phyloP scores from a whole-genome alignment of 1,139 yeast genomes.

The Groenewaldozyma sp. region DNA sequence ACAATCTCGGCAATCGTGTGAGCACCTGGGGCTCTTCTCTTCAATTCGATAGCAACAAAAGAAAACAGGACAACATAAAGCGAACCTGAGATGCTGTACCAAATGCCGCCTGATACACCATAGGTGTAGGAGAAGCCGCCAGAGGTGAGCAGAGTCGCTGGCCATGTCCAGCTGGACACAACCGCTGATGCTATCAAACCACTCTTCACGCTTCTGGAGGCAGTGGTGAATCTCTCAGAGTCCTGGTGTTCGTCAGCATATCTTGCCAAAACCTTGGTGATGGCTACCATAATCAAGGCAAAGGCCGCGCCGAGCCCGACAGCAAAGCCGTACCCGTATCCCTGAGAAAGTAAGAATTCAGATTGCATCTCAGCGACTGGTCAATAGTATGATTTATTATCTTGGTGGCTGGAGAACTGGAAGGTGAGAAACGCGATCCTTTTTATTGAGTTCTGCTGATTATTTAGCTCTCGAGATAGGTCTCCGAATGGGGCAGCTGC shows the following conservation, averaged over 20 bases:
- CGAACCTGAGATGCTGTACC: slow-evolving; percentile 65
- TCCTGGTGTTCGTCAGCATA: slow-evolving; percentile 76
- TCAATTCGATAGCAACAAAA: slow-evolving; percentile 62
- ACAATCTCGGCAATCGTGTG: slow-evolving; percentile 66
- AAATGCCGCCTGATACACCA: slow-evolving; percentile 65
- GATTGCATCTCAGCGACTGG: no score
- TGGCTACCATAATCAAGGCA: slow-evolving; percentile 67
- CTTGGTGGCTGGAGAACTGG: no score
- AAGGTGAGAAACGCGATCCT: no score
- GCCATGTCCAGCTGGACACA: slow-evolving; percentile 90
- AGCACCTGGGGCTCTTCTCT: slow-evolving; percentile 28
- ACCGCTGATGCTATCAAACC: slow-evolving; percentile 78
- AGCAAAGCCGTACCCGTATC: slow-evolving; percentile 80
- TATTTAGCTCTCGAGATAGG: no score
- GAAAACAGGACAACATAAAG: slow-evolving; percentile 61
- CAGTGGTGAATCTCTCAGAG: slow-evolving; percentile 83
- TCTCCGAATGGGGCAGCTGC: no score
- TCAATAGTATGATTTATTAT: no score
- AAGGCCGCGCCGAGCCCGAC: slow-evolving; percentile 79
- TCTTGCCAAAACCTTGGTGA: slow-evolving; percentile 59
- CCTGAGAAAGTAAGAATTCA: no score
- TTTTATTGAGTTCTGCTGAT: no score
- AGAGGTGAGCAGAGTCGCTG: slow-evolving; percentile 67
- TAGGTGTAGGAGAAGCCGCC: slow-evolving; percentile 63
- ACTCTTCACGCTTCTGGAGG: slow-evolving; percentile 73